A percentile compares a stretch with the other conserved stretches of the same genome.
Evolutionary conservation across 306 rosid species (phyloP).

Genomic region (Malus domestica): ASM211411v1 NC_041803.1:51849001-51849500

Average conservation of each 20-base stretch:
- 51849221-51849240: constrained; percentile 41
- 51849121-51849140: not conserved
- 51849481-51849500: not conserved
- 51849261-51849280: constrained; percentile 92
- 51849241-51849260: constrained; percentile 91
- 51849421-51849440: not conserved
- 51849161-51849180: not conserved
- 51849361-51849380: not conserved
- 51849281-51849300: constrained; percentile 97
- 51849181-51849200: not conserved
- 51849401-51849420: not conserved
- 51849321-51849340: constrained; percentile 16
- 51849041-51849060: not conserved
- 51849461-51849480: not conserved
- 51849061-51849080: not conserved
- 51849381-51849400: not conserved
- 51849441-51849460: not conserved
- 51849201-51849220: not conserved
- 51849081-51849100: not conserved
- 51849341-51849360: not conserved
- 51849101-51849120: not conserved
- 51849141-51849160: not conserved
- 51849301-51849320: constrained; percentile 99
- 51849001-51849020: not conserved
- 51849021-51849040: not conserved